Base-by-base conservation (phyloP, 2,329 filamentous ascomycete genomes). In the Colletotrichum nymphaeae region DNA sequence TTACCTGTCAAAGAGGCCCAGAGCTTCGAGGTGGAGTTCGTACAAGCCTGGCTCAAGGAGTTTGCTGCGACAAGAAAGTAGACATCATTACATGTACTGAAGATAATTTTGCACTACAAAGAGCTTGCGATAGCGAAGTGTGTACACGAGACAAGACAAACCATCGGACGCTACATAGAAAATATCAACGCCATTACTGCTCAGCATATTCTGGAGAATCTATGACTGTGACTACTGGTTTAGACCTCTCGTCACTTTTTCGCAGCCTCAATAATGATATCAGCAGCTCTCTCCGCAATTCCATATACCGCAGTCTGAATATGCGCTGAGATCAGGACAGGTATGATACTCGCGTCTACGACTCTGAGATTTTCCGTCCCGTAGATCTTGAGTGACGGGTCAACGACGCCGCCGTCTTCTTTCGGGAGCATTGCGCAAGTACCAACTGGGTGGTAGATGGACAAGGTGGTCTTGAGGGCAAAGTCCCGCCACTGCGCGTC, bases 41-140 rank as follows among this genome's bases (percentile, higher is more conserved):
- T 94, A 5, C 84, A 88, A 76, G 87, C 85, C 56, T 95, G 93
- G 93, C 78, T 95, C 81, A 76, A 86, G 73, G 90, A 93, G 78
- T 93, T 89, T 87, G 56, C 82, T 56, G 60, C 78, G 16, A 70
- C 35, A 9, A 24, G 19, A 9, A 24, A 19, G 9, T 24, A 26
- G 22, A 24, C 1, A 7, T 5, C 1, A 4, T 1, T 22, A 24
- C 24, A 24, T 24, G 24, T 24, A 42, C 16, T 8, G 16, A 7
- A 42, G 16, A 42, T 42, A 12, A 42, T 19, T 7, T 19, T 8
- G 37, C 37, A 19, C 37, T 42, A 19, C 6, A 3, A 42, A 42
- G 5, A 4, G 2, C 16, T 42, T 5, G 5, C 1, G 19, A 42
- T 42, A 19, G 0, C 37, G 16, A 42, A 16, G 37, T 35, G 6